Conservation (phyloP, 306 rosid genomes). For the Cucumis hystrix region DNA sequence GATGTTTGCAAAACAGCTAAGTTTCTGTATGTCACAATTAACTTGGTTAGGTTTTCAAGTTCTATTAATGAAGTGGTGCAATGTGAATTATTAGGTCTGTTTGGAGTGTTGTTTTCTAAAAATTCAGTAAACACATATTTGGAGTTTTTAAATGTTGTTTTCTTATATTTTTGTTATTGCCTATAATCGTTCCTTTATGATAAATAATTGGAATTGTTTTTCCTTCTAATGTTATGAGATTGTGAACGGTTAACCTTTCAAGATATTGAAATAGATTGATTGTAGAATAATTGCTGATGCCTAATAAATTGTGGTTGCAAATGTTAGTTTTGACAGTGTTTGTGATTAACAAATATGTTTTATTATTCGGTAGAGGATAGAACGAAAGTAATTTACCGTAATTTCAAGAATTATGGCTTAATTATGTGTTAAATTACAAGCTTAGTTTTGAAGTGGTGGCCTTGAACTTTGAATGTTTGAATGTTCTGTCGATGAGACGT, state of each 20-base stretch:
- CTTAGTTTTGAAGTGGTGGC: no score
- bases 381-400: background rate
- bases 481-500: no score
- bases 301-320: background rate
- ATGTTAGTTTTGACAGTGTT: background rate
- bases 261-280: background rate
- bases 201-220: background rate
- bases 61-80: background rate
- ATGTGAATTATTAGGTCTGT: background rate
- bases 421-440: no score
- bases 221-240: background rate
- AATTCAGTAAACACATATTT: background rate
- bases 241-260: background rate
- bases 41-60: background rate
- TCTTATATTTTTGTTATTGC: background rate
- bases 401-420: background rate
- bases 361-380: background rate
- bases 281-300: background rate
- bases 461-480: no score
- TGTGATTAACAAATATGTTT: no score
- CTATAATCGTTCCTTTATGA: background rate
- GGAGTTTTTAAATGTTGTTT: background rate
- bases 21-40: background rate
- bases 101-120: background rate
- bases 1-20: background rate